These are phyloP conservation scores for Fusarium lateritium DNA, from an alignment of 2,329 filamentous ascomycete genomes.

Conservation along the genomic window DNA sequence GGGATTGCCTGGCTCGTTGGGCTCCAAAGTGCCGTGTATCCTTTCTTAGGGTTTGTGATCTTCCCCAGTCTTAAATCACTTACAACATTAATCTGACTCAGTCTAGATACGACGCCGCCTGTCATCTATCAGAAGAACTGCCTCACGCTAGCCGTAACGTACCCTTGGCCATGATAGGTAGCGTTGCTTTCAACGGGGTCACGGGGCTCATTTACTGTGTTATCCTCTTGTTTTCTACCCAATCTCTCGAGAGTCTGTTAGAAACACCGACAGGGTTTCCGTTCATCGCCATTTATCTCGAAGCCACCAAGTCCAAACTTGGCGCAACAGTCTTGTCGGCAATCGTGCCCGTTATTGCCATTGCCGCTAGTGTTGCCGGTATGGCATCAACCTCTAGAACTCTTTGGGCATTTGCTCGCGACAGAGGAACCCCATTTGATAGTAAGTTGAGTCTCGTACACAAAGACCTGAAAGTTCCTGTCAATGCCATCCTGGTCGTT, in stretches of 20 bases:
- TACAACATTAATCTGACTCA: no score
- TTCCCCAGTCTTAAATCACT: no score
- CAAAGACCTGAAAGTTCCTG: constrained; percentile 55
- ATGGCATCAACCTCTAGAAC: constrained; percentile 56
- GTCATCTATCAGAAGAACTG: constrained; percentile 55
- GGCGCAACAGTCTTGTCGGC: constrained; percentile 51
- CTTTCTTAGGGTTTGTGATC: constrained; percentile 52
- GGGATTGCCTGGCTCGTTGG: constrained; percentile 54
- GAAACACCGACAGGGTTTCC: constrained; percentile 59
- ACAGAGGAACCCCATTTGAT: constrained; percentile 55
- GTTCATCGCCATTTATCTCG: constrained; percentile 59
- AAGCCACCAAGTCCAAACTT: constrained; percentile 46
- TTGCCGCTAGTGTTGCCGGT: constrained; percentile 52
- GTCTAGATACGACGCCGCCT: constrained; percentile 55
- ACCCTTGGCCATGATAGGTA: constrained; percentile 54
- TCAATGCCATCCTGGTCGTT: constrained; percentile 48
- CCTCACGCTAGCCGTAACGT: constrained; percentile 54
- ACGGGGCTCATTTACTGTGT: constrained; percentile 61
- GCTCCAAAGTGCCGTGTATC: constrained; percentile 52
- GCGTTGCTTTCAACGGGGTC: constrained; percentile 59
- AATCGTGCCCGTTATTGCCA: constrained; percentile 47
- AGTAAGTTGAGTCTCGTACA: constrained; percentile 49
- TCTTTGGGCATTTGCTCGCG: constrained; percentile 58
- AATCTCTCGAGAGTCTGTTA: constrained; percentile 56
- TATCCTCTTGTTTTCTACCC: constrained; percentile 61